These are phyloP conservation scores for Penstemon davidsonii DNA, from an alignment of 257 asterid genomes.

Conservation along the genomic window DNA sequence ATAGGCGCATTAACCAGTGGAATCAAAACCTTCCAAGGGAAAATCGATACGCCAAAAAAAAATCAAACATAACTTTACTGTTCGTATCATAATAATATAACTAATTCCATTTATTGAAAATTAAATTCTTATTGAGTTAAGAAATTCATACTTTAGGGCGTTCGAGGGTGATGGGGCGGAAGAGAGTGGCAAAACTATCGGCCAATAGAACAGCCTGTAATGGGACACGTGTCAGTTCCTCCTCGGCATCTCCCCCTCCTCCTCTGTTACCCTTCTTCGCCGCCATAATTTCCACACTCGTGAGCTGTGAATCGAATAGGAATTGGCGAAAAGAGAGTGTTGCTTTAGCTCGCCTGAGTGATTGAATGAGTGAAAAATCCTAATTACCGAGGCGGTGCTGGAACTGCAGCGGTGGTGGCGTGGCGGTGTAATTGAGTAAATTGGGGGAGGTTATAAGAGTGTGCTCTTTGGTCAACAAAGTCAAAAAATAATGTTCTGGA, in stretches of 20 bases:
- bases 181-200: constrained; percentile 90
- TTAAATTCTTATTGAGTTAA: background rate
- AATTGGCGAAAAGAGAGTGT: too few species aligned
- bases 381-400: too few species aligned
- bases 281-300: constrained; percentile 44
- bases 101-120: too few species aligned
- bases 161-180: constrained; percentile 95
- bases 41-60: background rate
- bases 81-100: too few species aligned
- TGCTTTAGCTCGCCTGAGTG: too few species aligned
- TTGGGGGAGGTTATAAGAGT: too few species aligned
- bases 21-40: constrained; percentile 56
- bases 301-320: too few species aligned
- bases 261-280: constrained; percentile 71
- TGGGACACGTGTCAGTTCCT: constrained; percentile 70
- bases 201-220: constrained; percentile 90
- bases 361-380: too few species aligned
- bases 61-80: background rate
- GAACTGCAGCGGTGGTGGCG: too few species aligned
- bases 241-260: constrained; percentile 61
- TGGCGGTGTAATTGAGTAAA: too few species aligned
- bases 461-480: too few species aligned
- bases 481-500: too few species aligned
- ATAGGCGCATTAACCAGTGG: constrained; percentile 91
- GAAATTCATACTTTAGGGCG: constrained; percentile 71